Conservation (phyloP, 2,329 filamentous ascomycete genomes). For the Penicillium sp. region DNA sequence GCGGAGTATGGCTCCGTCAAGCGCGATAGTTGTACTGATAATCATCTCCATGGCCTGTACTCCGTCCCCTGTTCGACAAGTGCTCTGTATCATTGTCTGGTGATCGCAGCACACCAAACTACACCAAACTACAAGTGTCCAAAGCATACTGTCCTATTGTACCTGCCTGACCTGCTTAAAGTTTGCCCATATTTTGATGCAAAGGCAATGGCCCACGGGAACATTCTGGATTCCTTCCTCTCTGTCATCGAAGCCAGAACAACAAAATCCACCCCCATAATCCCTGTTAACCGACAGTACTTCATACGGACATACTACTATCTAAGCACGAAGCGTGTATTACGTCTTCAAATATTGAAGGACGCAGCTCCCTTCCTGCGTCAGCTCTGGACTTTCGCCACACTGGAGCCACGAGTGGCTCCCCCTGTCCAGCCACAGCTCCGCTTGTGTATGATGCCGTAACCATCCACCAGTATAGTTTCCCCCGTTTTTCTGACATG, state of each 20-base stretch:
- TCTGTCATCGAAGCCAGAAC: background rate
- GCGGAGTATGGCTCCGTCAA: background rate
- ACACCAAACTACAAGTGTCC: background rate
- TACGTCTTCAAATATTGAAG: background rate
- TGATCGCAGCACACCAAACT: background rate
- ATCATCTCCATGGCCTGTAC: background rate
- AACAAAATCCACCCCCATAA: conserved; percentile 22
- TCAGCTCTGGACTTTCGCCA: conserved; percentile 18
- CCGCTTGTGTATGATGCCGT: background rate
- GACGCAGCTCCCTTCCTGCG: conserved; percentile 3
- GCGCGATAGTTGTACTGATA: background rate
- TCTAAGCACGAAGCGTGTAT: background rate
- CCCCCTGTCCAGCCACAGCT: conserved; percentile 10
- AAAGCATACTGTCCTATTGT: background rate
- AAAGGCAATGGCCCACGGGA: conserved; percentile 4
- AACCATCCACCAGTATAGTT: background rate
- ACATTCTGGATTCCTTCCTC: conserved; percentile 20
- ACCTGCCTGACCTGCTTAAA: background rate
- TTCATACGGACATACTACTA: background rate
- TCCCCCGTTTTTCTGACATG: background rate
- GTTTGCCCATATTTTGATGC: background rate
- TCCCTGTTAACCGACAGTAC: conserved; percentile 2
- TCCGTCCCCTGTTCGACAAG: background rate
- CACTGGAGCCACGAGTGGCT: conserved; percentile 15
- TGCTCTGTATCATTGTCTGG: background rate